Evolutionary conservation across 23 red algal genomes (phyloP), one percentile per base, ranked within the genome.

Genomic region (Gracilaria gracilis): DNA sequence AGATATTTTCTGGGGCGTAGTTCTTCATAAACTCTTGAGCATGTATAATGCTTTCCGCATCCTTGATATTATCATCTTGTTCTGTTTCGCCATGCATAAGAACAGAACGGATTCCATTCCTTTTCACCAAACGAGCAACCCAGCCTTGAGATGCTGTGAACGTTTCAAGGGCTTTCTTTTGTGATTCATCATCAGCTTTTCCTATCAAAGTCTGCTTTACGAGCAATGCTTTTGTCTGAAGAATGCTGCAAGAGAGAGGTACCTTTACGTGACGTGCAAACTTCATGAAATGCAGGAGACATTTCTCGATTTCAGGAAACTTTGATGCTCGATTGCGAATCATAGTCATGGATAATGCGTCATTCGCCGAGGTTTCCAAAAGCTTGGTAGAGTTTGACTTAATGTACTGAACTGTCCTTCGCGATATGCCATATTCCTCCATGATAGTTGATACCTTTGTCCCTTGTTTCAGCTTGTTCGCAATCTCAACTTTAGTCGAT

Each of bases 71-170:
- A 1, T 64, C 48, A 1, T 40, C 55, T 36, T 27, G 24, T 62
- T 14, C 80, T 35, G 80, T 38, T n/a, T 84, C 80, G 12, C 80
- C 80, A 34, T 66, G 80, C 31, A 84, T 33, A 15, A 59, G 40
- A 37, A 84, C 80, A 37, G 80, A 84, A 36, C 80, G 80, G n/a
- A 84, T 58, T 25, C 80, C 55, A 66, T 84, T 51, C 40, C 80
- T 61, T 36, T 61, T 64, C 39, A 84, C 59, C 25, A 84, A 84
- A 34, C 57, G 48, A 48, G 40, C 59, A 58, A 65, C 57, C 80
- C 80, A 84, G 65, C 59, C 80, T 59, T 65, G 54, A 58, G 80
- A 84, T 47, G 80, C 80, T 34, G 55, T 58, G 34, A 84, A 84
- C 37, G 75, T 79, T 50, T 79, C 75, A 36, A 79, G 51, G 0